Conservation (phyloP, 2,329 filamentous ascomycete genomes). For the Exutisphaerella laricina region DNA sequence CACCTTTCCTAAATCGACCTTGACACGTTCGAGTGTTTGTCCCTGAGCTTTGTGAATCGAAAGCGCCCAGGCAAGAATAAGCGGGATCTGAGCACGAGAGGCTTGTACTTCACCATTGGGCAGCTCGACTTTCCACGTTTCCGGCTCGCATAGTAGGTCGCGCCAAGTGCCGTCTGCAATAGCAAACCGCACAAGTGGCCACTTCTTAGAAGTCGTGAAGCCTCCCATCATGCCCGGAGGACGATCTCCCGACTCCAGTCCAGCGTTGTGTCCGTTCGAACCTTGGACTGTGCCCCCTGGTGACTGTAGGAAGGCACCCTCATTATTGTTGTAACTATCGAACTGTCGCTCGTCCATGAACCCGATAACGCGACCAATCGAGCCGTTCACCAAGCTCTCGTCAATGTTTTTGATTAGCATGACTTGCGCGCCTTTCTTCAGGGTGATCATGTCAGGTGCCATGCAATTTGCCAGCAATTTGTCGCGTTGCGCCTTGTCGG, state of each 20-base stretch:
- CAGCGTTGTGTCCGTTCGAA: slow-evolving; percentile 8
- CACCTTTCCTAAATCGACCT: slow-evolving; percentile 83
- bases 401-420: slow-evolving; percentile 99
- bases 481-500: slow-evolving; percentile 63
- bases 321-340: slow-evolving; percentile 30
- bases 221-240: slow-evolving; percentile 53
- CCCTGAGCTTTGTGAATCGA: slow-evolving; percentile 98
- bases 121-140: slow-evolving; percentile 96
- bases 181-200: slow-evolving; percentile 78
- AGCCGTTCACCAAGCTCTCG: slow-evolving; percentile 87
- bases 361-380: slow-evolving; percentile 74
- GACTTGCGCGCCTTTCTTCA: slow-evolving; percentile 91
- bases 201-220: slow-evolving; percentile 53
- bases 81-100: slow-evolving; percentile 65
- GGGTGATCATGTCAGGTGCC: slow-evolving; percentile 71
- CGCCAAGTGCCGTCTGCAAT: slow-evolving; percentile 71
- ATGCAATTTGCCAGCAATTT: slow-evolving; percentile 85
- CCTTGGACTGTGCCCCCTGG: slow-evolving; percentile 32
- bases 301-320: slow-evolving; percentile 21
- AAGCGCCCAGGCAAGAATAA: slow-evolving; percentile 94
- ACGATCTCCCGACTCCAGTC: slow-evolving; percentile 21
- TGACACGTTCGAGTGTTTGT: slow-evolving; percentile 87
- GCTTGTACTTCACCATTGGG: slow-evolving; percentile 92
- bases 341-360: slow-evolving; percentile 65
- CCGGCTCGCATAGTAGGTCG: slow-evolving; percentile 73